Conservation (phyloP, 441 rosid genomes). For the Gossypium gossypioides region DNA sequence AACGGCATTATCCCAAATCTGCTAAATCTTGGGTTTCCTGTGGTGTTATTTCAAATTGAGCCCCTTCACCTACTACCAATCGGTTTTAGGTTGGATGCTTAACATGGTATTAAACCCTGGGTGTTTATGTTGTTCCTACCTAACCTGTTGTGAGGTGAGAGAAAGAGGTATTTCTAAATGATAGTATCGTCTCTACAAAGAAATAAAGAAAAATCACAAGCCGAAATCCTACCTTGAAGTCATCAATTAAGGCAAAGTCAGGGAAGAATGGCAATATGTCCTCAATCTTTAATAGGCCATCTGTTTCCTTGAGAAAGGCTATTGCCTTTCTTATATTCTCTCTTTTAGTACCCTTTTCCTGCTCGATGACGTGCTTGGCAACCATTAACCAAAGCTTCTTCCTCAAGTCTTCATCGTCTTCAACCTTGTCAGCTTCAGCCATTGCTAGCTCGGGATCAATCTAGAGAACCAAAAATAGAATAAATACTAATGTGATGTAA, state of each 20-base stretch:
- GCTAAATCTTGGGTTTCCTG: background rate
- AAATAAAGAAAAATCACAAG: background rate
- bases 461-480: conserved; percentile 33
- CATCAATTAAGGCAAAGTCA: conserved; percentile 96
- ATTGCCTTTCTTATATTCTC: conserved; percentile 97
- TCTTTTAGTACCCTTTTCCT: conserved; percentile 94
- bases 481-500: background rate
- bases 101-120: background rate
- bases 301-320: conserved; percentile 98
- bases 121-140: background rate
- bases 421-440: conserved; percentile 99
- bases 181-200: background rate
- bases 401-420: conserved; percentile 97
- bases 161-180: background rate
- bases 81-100: background rate
- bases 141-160: background rate
- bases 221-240: conserved; percentile 69
- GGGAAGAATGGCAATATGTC: conserved; percentile 98
- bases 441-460: conserved; percentile 97
- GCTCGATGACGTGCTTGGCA: conserved; percentile 91
- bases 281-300: conserved; percentile 93
- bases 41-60: background rate
- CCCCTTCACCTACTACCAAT: background rate
- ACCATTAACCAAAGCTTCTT: conserved; percentile 99
- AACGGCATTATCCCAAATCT: background rate